phyloP scores from a whole-genome alignment of 257 asterid species.

The Nyctanthes arbortristis region DNA sequence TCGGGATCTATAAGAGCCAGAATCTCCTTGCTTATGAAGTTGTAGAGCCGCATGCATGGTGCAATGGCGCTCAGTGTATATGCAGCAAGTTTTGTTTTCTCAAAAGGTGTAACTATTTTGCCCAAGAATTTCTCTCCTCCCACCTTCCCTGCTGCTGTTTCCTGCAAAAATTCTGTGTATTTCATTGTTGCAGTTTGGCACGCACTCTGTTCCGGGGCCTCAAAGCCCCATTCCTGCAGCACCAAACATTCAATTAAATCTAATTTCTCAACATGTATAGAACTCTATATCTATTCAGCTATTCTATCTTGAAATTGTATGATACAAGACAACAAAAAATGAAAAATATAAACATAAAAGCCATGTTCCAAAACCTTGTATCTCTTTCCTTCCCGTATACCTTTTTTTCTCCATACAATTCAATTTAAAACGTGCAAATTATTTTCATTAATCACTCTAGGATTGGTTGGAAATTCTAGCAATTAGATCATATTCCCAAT shows the following conservation, averaged over 20 bases:
- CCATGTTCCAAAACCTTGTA: background rate
- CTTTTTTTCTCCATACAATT: background rate
- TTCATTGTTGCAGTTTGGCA: constrained; percentile 42
- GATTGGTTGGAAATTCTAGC: background rate
- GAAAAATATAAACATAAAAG: constrained; percentile 1
- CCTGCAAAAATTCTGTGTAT: constrained; percentile 66
- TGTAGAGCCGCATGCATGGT: constrained; percentile 75
- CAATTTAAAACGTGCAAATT: background rate
- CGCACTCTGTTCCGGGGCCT: constrained; percentile 47
- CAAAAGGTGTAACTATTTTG: constrained; percentile 66
- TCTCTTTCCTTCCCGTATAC: background rate
- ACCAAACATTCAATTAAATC: background rate
- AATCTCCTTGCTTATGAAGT: constrained; percentile 50
- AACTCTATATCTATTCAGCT: background rate
- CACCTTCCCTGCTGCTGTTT: constrained; percentile 64
- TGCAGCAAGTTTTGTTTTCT: constrained; percentile 68
- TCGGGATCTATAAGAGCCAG: constrained; percentile 43
- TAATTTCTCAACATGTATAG: background rate
- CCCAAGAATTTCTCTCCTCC: constrained; percentile 51
- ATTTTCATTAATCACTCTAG: background rate
- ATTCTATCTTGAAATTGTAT: background rate
- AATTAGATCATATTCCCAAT: constrained; percentile 5
- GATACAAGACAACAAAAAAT: constrained; percentile 2
- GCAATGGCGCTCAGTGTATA: constrained; percentile 63
- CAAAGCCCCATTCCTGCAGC: constrained; percentile 69